These are phyloP conservation scores for Aspergillus alliaceus DNA, from an alignment of 2,329 filamentous ascomycete genomes.

Conservation along the genomic window DNA sequence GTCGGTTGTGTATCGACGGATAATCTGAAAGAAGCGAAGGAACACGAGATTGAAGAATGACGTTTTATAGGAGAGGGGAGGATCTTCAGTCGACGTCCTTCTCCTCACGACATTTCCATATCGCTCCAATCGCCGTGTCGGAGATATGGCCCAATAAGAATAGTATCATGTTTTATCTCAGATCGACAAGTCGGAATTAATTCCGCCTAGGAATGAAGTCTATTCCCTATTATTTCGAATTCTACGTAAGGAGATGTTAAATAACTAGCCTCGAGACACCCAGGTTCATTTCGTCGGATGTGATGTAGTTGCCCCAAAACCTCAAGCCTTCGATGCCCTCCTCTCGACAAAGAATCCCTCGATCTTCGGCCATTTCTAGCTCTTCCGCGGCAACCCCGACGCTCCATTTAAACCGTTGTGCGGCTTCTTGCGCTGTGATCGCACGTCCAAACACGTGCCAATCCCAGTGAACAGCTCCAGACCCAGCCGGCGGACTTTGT, in stretches of 20 bases:
- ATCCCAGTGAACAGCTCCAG: conserved; percentile 64
- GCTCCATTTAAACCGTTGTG: conserved; percentile 93
- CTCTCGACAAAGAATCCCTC: conserved; percentile 82
- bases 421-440: conserved; percentile 84
- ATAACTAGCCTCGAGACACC: conserved; percentile 1
- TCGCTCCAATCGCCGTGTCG: too few species aligned
- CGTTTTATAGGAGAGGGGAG: too few species aligned
- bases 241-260: too few species aligned
- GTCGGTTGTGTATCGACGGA: too few species aligned
- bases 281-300: conserved; percentile 7
- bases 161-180: too few species aligned
- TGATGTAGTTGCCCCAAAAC: conserved; percentile 81
- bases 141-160: background rate
- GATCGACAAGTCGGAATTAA: background rate
- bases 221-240: too few species aligned
- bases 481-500: conserved; percentile 61
- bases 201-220: background rate
- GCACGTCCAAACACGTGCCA: conserved; percentile 77
- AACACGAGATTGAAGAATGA: too few species aligned
- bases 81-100: too few species aligned
- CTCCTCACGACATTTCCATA: too few species aligned
- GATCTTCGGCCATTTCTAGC: conserved; percentile 94
- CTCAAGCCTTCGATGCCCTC: conserved; percentile 86
- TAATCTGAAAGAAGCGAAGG: too few species aligned
- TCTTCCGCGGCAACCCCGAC: conserved; percentile 94